phyloP scores from a whole-genome alignment of 2,329 filamentous ascomycete species.

The Clarireedia hainanense region DNA sequence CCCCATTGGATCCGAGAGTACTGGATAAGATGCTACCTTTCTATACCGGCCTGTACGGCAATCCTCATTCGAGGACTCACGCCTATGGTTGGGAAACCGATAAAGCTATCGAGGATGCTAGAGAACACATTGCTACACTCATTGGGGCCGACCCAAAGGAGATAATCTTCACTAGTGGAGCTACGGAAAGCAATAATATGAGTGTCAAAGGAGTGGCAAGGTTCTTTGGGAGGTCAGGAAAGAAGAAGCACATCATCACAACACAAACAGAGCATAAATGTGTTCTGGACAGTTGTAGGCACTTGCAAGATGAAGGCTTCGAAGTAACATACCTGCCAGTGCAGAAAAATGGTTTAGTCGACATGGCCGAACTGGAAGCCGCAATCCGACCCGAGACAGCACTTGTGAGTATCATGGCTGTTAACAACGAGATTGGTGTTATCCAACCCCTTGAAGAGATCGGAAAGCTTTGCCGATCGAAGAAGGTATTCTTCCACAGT shows the following conservation, averaged over 20 bases:
- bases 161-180: slow-evolving; percentile 97
- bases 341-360: slow-evolving; percentile 74
- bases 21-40: slow-evolving; percentile 95
- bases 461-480: slow-evolving; percentile 79
- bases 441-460: slow-evolving; percentile 94
- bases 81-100: slow-evolving; percentile 99
- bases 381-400: slow-evolving; percentile 87
- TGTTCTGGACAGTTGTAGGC: slow-evolving; percentile 91
- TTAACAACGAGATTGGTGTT: slow-evolving; percentile 99
- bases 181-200: slow-evolving; percentile 99
- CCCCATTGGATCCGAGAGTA: slow-evolving; percentile 87
- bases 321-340: slow-evolving; percentile 97
- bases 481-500: slow-evolving; percentile 97
- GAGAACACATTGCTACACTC: slow-evolving; percentile 72
- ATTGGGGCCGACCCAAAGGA: slow-evolving; percentile 96
- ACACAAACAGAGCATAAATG: slow-evolving; percentile 99
- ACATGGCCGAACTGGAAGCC: slow-evolving; percentile 75
- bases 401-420: slow-evolving; percentile 94
- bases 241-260: slow-evolving; percentile 98
- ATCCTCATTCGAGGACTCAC: slow-evolving; percentile 94
- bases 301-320: slow-evolving; percentile 94
- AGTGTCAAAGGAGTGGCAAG: slow-evolving; percentile 96
- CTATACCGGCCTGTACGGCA: slow-evolving; percentile 88
- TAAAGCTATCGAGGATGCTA: slow-evolving; percentile 81
- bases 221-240: slow-evolving; percentile 86